Evolutionary conservation across 2,329 filamentous ascomycete species (phyloP).

Genomic region (Aspergillus sp.): DNA sequence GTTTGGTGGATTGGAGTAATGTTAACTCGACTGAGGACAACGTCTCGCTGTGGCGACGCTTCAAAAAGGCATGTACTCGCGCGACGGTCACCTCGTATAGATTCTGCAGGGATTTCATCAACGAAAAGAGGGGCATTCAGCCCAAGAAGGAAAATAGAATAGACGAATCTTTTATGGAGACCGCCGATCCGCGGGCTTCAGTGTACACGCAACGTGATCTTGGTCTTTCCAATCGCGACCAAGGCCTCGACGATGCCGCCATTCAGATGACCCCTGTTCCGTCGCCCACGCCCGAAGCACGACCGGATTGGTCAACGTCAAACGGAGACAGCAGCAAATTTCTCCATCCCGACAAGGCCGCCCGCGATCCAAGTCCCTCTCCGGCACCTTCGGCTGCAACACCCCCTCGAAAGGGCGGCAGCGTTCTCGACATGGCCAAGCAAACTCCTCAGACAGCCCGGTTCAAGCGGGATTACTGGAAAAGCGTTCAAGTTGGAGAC

Average conservation of each 20-base stretch:
- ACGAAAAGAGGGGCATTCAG: constrained; percentile 38
- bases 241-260: constrained; percentile 49
- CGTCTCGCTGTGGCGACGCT: constrained; percentile 73
- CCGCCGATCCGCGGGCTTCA: constrained; percentile 50
- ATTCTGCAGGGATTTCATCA: constrained; percentile 44
- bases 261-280: constrained; percentile 96
- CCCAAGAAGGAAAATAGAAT: constrained; percentile 43
- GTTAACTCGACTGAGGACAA: constrained; percentile 87
- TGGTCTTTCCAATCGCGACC: constrained; percentile 42
- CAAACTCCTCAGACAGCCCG: constrained; percentile 63
- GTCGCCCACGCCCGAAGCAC: constrained; percentile 61
- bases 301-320: constrained; percentile 36
- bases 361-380: constrained; percentile 19
- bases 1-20: constrained; percentile 81
- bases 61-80: constrained; percentile 81
- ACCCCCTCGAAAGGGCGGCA: constrained; percentile 49
- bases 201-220: constrained; percentile 49
- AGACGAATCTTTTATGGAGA: constrained; percentile 61
- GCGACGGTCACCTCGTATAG: constrained; percentile 51
- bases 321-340: constrained; percentile 23
- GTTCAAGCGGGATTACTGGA: constrained; percentile 93
- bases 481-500: constrained; percentile 88
- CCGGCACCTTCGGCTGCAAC: constrained; percentile 18
- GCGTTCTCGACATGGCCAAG: constrained; percentile 65
- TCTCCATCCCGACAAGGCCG: constrained; percentile 26